Evolutionary conservation across 257 asterid species (phyloP), one percentile per base, ranked within the genome.

Genomic region (Nicotiana otophora): DNA sequence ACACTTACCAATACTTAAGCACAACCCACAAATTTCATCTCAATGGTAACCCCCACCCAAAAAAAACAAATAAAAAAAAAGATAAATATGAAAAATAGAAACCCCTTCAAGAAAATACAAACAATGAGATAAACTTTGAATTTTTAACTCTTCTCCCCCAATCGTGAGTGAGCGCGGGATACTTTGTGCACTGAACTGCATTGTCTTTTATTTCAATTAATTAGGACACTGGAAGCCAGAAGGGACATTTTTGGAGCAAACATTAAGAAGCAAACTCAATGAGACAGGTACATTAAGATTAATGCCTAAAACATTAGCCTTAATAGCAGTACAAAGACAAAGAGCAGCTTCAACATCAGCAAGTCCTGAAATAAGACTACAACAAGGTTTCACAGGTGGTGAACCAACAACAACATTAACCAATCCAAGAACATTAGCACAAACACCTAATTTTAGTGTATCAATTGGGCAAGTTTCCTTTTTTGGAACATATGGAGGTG

Each of bases 281-380:
- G 84, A 82, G 55, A 72, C 17, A 8, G 81, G 84, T 2, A 82
- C 23, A 46, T 82, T 82, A 36, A 82, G 80, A 54, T 72, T 82
- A 62, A 82, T 82, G 34, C 84, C 84, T 33, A 82, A 82, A 34
- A 82, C 58, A 70, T 82, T 82, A 70, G 84, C 84, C 70, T 74
- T 82, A 34, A 82, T 17, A 82, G 84, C 84, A 55, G 81, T 82
- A 57, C 84, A 82, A 74, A 82, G 81, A 23, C 84, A 82, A 82
- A 82, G 15, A 33, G 84, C 84, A 72, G 84, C 84, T 33, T 82
- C 84, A 15, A 72, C 62, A 14, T 82, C 81, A 28, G 81, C 62
- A 33, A 82, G 75, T 17, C 81, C 81, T 15, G 53, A 23, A 28
- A 82, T 60, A 74, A 82, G 84, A 26, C 72, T 31, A 58, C 84